Base-by-base conservation (phyloP, 176 grass and related monocot genomes). In the Zoysia japonica region DNA sequence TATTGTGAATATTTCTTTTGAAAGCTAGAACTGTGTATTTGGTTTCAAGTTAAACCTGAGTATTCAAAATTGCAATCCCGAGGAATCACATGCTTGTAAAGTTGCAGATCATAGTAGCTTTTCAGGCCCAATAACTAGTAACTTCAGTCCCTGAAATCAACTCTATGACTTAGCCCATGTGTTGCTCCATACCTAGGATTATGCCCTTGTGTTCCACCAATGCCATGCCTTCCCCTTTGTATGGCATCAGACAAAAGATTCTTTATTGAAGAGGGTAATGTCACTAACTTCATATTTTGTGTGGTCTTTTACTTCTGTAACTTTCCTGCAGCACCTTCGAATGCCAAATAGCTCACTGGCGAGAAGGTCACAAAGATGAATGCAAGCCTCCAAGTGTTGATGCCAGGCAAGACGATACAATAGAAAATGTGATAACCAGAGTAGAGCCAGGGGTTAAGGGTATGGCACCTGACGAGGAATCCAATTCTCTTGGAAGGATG, bases 261-360 rank as follows among this genome's bases (percentile, higher is more conserved):
- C 3, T 47, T 70, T 43, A 54, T 74, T 47, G 60, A 8, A 74
- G 7, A 49, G 28, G 38, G 12, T 70, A 81, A 62, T 70, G 17
- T 17, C 57, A 42, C 37, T 78, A 51, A 42, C 47, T 65, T 11
- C 61, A n/a, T 73, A 56, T 67, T 83, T 20, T 87, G 49, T 82
- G 49, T 78, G 56, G 5, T 50, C 35, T 85, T 78, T 39, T 48
- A 84, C 20, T 76, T 84, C 35, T 68, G 6, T 75, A 69, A 42
- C 61, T 66, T 47, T 17, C 41, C n/a, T 87, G 78, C 86, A 95
- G 96, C 67, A 87, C 96, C 53, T 69, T 91, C 41, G 93, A 90
- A 71, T 98, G 96, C 60, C 96, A 98, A 43, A 95, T 92, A 75
- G 79, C 77, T 76, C 92, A 98, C 57, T 95, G 92, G 96, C 92